phyloP scores from a whole-genome alignment of 2,329 filamentous ascomycete species.

The Penicillium sp. region DNA sequence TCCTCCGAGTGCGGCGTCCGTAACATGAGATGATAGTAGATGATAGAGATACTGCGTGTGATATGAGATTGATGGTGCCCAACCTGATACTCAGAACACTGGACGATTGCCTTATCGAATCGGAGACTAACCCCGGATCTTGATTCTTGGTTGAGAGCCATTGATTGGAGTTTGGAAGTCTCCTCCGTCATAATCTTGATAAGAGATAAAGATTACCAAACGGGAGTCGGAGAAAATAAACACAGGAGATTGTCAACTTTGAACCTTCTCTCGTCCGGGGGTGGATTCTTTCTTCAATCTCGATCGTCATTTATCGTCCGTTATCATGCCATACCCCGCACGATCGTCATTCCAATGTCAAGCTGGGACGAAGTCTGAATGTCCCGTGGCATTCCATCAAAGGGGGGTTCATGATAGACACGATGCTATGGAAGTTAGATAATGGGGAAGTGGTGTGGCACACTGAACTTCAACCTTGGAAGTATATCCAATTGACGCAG shows the following conservation, averaged over 20 bases:
- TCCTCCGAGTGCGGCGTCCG: not conserved
- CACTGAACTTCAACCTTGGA: not conserved
- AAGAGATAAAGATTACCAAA: not conserved
- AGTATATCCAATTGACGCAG: too few species aligned
- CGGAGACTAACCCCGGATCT: not conserved
- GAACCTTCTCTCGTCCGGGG: not conserved
- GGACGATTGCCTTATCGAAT: slow-evolving; percentile 3
- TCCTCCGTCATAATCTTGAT: not conserved
- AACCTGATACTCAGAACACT: too few species aligned
- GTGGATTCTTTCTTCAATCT: not conserved
- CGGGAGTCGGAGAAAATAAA: too few species aligned
- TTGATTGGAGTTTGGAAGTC: not conserved
- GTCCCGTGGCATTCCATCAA: not conserved
- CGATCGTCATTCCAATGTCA: slow-evolving; percentile 22
- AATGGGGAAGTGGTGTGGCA: not conserved
- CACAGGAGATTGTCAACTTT: too few species aligned
- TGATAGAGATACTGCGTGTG: too few species aligned
- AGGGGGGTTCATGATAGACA: not conserved
- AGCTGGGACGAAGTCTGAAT: slow-evolving; percentile 5
- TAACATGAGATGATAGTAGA: slow-evolving; percentile 1
- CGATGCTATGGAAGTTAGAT: not conserved
- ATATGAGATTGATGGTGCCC: too few species aligned
- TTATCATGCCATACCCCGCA: slow-evolving; percentile 23
- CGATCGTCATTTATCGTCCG: not conserved
- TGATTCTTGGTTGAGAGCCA: too few species aligned